Base-by-base conservation (phyloP, 352 stramenopile species). In the Poterioochromonas sp. region DNA sequence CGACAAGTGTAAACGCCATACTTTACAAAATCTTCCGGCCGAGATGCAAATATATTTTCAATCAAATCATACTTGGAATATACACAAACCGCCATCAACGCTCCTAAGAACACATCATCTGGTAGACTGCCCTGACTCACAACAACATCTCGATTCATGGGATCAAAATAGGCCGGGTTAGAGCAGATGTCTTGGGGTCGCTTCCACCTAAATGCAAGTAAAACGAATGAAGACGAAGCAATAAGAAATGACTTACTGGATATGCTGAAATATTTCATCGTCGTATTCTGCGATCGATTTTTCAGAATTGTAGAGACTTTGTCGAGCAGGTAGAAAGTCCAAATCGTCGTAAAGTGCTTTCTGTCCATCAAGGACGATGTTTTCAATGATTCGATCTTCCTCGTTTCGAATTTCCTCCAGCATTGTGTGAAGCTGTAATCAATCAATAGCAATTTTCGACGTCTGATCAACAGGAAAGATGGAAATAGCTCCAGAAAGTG, bases 1-100 rank as follows among this genome's bases (percentile, higher is more conserved):
- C 91, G 89, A 82, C 90, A 96, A 0, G 88, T 95, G 82, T 88
- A 95, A 29, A 95, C 84, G 12, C 91, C 91, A 79, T 88, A 94
- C 49, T 69, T 80, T 11, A 77, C 44, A 70, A 84, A 82, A 49
- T 84, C 81, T 22, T 93, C 83, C 18, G 87, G 88, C 41, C 93
- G 87, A 73, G 88, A 93, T 47, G 88, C 88, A 58, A 96, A 94
- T 29, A 96, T 83, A 78, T 95, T 93, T 83, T 96, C 90, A 39
- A 96, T 88, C 26, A 96, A 83, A 47, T 90, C 88, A 80, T 91
- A 87, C 0, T 86, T 85, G 60, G 32, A 11, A 73, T 92, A 88
- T 18, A 89, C 76, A 2, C 87, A 85, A 18, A 94, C 77, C 32
- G 88, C 88, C 8, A 89, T 89, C 37, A 93, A 87, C 0, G 91